Percentiles rank a stretch among this genome's conserved stretches.
These are phyloP conservation scores for Neurospora sp. DNA, from an alignment of 2,329 filamentous ascomycete species.

Conservation along the genomic window DNA sequence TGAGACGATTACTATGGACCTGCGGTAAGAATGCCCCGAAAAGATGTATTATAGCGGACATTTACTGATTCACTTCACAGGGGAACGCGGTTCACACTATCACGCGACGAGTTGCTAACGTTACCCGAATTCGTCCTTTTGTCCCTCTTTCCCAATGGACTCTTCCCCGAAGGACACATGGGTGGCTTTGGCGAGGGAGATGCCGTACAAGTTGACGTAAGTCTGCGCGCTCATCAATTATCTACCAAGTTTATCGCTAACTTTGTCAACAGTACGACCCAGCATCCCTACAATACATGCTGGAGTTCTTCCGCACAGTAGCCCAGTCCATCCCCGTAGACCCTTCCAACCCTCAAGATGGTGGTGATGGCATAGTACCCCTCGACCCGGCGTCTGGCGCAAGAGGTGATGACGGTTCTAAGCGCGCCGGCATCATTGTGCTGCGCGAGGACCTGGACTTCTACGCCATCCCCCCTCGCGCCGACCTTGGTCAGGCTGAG, in stretches of 20 bases:
- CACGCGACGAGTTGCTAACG: slow-evolving; percentile 87
- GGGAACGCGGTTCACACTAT: slow-evolving; percentile 87
- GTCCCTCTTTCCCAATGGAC: slow-evolving; percentile 96
- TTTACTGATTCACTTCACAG: slow-evolving; percentile 35
- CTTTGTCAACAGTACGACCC: slow-evolving; percentile 71
- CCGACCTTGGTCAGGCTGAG: slow-evolving; percentile 74
- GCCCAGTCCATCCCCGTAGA: slow-evolving; percentile 88
- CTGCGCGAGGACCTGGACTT: slow-evolving; percentile 94
- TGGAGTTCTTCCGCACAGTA: slow-evolving; percentile 94
- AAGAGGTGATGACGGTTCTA: slow-evolving; percentile 64
- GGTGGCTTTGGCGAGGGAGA: slow-evolving; percentile 87
- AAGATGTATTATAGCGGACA: neutral
- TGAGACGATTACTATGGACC: slow-evolving; percentile 89
- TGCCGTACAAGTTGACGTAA: slow-evolving; percentile 90
- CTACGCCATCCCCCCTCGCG: slow-evolving; percentile 81
- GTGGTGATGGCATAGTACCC: slow-evolving; percentile 45
- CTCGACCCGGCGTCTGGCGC: slow-evolving; percentile 54
- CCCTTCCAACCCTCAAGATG: slow-evolving; percentile 53
- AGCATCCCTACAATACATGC: slow-evolving; percentile 93
- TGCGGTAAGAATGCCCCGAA: slow-evolving; percentile 57
- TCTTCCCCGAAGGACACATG: slow-evolving; percentile 94
- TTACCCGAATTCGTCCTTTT: slow-evolving; percentile 94
- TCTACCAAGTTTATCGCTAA: neutral
- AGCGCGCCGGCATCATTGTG: slow-evolving; percentile 94
- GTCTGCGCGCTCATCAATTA: slow-evolving; percentile 8